Conservation (phyloP, 306 rosid genomes). For the Fragaria ananassa region DNA sequence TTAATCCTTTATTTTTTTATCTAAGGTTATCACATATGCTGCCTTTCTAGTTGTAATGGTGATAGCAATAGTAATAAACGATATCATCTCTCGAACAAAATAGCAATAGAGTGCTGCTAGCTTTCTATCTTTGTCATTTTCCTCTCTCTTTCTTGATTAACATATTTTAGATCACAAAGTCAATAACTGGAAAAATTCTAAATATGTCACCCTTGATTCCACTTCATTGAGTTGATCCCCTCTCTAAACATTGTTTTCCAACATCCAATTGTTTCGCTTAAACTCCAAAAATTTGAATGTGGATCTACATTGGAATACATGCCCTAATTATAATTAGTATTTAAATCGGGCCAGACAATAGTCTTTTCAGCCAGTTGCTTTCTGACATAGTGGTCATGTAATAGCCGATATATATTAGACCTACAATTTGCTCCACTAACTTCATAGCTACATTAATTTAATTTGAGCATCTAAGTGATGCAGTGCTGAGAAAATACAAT, state of each 20-base stretch:
- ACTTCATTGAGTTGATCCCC: neutral
- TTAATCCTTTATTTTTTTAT: neutral
- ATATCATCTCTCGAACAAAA: neutral
- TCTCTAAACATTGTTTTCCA: neutral
- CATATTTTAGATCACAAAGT: neutral
- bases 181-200: neutral
- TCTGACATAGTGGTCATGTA: neutral
- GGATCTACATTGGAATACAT: no score
- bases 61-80: neutral
- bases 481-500: neutral
- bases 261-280: neutral
- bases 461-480: neutral
- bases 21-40: neutral
- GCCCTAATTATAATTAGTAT: neutral
- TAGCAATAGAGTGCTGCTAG: neutral
- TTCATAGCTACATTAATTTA: neutral
- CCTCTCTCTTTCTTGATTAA: neutral
- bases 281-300: no score
- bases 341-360: neutral
- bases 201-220: neutral
- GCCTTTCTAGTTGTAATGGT: neutral
- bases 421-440: no score
- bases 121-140: neutral
- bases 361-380: neutral
- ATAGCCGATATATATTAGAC: neutral